phyloP scores from a whole-genome alignment of 2,329 filamentous ascomycete species.

The Beauveria sp. region DNA sequence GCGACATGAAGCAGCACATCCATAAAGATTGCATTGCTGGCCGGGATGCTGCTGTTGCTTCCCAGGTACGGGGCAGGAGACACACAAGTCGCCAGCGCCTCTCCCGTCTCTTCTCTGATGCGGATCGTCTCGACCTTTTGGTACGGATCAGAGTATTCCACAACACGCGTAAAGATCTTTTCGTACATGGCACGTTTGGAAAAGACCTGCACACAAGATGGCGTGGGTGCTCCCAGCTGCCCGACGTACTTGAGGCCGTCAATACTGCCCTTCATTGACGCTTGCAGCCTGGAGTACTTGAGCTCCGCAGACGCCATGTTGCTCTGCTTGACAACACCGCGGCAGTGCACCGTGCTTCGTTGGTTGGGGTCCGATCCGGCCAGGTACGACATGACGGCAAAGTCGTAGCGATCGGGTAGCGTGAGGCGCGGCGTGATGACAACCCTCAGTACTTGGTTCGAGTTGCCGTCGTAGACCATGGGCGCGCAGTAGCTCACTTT shows the following conservation, averaged over 20 bases:
- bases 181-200: background rate
- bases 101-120: background rate
- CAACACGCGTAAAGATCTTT: background rate
- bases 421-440: background rate
- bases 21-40: conserved; percentile 19
- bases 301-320: background rate
- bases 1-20: conserved; percentile 25
- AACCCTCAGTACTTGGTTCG: background rate
- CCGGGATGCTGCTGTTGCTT: background rate
- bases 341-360: background rate
- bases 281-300: background rate
- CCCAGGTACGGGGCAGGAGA: conserved; percentile 14
- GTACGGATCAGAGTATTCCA: background rate
- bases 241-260: background rate
- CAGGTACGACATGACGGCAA: background rate
- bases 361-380: background rate
- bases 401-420: background rate
- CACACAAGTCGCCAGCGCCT: background rate
- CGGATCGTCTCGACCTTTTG: background rate
- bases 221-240: background rate
- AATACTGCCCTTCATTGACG: background rate
- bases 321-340: background rate
- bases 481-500: background rate
- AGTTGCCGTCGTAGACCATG: background rate
- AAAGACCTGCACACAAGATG: background rate